Base-by-base conservation (phyloP, 345 rosid species). In the Eucalyptus globulus region DNA sequence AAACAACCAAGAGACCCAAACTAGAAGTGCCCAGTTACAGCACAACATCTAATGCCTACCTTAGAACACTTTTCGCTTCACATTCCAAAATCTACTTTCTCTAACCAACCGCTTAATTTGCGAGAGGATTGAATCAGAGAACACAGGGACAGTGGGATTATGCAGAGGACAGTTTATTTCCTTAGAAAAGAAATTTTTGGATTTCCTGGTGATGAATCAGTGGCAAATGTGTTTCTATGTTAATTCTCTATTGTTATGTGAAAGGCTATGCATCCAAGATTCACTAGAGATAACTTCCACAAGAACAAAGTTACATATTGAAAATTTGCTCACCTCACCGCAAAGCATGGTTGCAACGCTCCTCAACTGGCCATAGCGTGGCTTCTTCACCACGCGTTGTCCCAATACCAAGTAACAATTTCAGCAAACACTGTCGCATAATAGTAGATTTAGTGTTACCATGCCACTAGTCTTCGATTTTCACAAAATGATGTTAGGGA, bases 301-400 rank as follows among this genome's bases (percentile, higher is more conserved):
- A 94, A 91, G 91, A 95, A 94, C 92, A 93, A 94, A 88, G 17
- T 88, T 85, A 29, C 89, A 56, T 93, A 92, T 37, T 4, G 88
- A 14, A 91, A 91, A 31, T 76, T 92, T 7, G 90, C 91, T 12
- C 86, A 91, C 43, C 89, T 93, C 90, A 92, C 94, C 4, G 45
- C 88, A 86, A 94, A 91, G 93, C 90, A 90, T 86, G 80, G 72
- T 45, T 92, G 95, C 91, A 92, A 83, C 27, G 47, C 92, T 69
- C 91, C 95, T 88, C 94, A 95, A 54, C 81, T 95, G 31, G 93
- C 95, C 88, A 88, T 92, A 80, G 93, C 93, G 7, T 94, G 95
- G 92, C 87, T 92, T 81, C 93, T 43, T 43, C 93, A 92, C 91
- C 94, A 89, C 90, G 91, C 88, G 87, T 92, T 87, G 60, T 94